Evolutionary conservation across 2,329 filamentous ascomycete genomes (phyloP).

Genomic region (Colletotrichum lini): DNA sequence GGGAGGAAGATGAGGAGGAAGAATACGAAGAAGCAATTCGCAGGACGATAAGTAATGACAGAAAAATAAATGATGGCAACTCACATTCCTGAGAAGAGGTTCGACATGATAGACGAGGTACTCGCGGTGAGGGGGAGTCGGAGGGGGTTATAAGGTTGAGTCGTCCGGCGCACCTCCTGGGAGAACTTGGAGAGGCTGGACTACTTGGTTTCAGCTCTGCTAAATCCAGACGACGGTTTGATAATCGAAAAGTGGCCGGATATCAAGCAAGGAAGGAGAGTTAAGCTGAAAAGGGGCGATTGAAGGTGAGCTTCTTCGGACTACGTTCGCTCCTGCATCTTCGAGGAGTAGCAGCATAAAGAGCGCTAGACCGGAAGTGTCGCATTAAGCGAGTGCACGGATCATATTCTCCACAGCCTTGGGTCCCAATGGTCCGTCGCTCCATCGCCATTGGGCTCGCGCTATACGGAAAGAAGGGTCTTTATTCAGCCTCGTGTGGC

Average conservation of each 20-base stretch:
- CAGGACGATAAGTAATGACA: conserved; percentile 33
- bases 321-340: conserved; percentile 43
- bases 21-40: conserved; percentile 9
- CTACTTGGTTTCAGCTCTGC: conserved; percentile 32
- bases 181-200: conserved; percentile 33
- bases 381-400: conserved; percentile 40
- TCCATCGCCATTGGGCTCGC: conserved; percentile 35
- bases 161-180: conserved; percentile 30
- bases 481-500: conserved; percentile 41
- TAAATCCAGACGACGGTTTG: conserved; percentile 38
- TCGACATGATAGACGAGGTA: conserved; percentile 64
- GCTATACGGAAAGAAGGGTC: conserved; percentile 24
- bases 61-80: conserved; percentile 50
- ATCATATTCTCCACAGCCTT: conserved; percentile 37
- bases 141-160: conserved; percentile 41
- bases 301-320: conserved; percentile 43
- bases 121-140: conserved; percentile 44
- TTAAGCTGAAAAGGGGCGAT: conserved; percentile 43
- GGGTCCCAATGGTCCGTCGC: conserved; percentile 24
- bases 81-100: conserved; percentile 75
- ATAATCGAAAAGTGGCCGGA: conserved; percentile 37
- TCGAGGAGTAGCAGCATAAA: conserved; percentile 42
- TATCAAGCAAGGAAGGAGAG: conserved; percentile 40
- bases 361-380: conserved; percentile 41
- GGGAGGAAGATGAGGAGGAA: background rate